Evolutionary conservation across 768 basidiomycete species (phyloP), one percentile per base, ranked within the genome.

Genomic region (Lanmaoa rubissima): DNA sequence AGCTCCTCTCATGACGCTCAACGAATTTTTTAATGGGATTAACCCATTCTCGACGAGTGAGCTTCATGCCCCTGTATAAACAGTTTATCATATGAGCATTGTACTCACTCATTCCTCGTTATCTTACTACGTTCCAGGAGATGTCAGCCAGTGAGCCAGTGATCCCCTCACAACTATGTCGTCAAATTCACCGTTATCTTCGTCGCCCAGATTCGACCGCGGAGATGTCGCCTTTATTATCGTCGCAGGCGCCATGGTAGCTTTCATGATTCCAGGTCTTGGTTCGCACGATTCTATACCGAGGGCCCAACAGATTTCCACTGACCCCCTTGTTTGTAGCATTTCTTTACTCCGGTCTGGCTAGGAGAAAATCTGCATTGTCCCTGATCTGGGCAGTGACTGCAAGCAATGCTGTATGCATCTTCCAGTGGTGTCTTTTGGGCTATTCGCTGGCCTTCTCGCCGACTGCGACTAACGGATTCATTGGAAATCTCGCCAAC

Each of bases 391-490:
- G 87, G 87, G 85, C 79, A 11, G 86, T 88, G 56, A 77, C 82
- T 38, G 87, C 86, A 5, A 80, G 83, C 64, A 90, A 90, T 63
- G 88, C 87, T 8, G 77, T 91, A 59, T 83, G 83, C 59, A 85
- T 90, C 55, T 85, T 90, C 69, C 87, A 89, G 65, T 92, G 90
- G 90, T 92, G 81, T 69, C 78, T 86, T 72, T 87, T 86, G 85
- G 87, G 87, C 71, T 95, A 94, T 74, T 88, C 82, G 1, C 78
- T 95, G 34, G 88, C 91, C 1, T 95, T 95, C 74, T 92, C 90
- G 4, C 78, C 85, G 2, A 79, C 87, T 3, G 85, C 86, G 4
- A 86, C 83, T 51, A 87, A 88, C 69, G 83, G 88, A 34, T 87
- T 76, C 74, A 91, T 92, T 57, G 90, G 90, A 43, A 85, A 95